These are phyloP conservation scores for Claviceps lovelessii DNA, from an alignment of 2,329 filamentous ascomycete species.

Conservation along the genomic window DNA sequence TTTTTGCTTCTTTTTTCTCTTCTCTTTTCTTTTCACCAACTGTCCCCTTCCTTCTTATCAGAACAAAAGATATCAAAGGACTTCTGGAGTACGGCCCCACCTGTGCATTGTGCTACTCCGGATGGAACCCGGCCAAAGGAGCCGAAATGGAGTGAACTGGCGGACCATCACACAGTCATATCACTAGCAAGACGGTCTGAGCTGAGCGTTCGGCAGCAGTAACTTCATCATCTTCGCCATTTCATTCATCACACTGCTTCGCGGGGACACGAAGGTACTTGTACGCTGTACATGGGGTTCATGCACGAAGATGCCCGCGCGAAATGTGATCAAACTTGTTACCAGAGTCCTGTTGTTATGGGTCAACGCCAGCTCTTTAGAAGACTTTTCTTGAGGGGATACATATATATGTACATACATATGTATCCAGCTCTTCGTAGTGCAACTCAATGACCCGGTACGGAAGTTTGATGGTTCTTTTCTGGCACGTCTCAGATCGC, in stretches of 20 bases:
- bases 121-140: constrained; percentile 1
- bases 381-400: not conserved
- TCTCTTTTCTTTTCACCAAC: not conserved
- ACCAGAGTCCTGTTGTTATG: not conserved
- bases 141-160: not conserved
- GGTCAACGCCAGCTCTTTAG: not conserved
- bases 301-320: not conserved
- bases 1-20: not conserved
- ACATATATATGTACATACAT: not conserved
- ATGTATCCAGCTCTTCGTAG: not conserved
- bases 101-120: constrained; percentile 1
- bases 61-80: not conserved
- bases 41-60: not conserved
- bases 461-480: not conserved
- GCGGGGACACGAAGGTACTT: not conserved
- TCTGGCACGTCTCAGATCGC: not conserved
- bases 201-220: not conserved
- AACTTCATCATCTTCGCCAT: not conserved
- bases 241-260: not conserved
- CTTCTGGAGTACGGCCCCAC: constrained; percentile 1
- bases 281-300: not conserved
- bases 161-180: not conserved
- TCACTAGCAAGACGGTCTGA: not conserved
- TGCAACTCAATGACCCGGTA: not conserved
- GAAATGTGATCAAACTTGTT: not conserved